A percentile compares a stretch with the other conserved stretches of the same genome.
phyloP scores from a whole-genome alignment of 306 rosid species.

The Abrus pulchellus region DNA sequence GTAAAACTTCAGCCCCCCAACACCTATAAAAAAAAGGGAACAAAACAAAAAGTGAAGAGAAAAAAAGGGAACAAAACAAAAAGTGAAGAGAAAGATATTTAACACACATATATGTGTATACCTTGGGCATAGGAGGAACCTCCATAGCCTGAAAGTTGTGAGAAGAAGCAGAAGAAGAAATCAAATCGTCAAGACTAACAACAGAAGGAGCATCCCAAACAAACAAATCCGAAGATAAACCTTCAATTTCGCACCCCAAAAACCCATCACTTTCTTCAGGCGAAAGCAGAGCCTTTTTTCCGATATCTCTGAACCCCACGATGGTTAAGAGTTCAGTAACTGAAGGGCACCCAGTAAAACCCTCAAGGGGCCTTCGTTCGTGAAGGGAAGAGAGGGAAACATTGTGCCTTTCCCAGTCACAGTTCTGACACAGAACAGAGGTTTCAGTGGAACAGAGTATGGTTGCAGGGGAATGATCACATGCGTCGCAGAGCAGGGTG shows the following conservation, averaged over 20 bases:
- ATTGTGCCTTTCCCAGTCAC: constrained; percentile 87
- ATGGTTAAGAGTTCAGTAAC: constrained; percentile 61
- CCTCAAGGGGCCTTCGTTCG: constrained; percentile 79
- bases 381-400: constrained; percentile 57
- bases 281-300: constrained; percentile 62
- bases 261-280: constrained; percentile 46
- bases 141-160: constrained; percentile 75
- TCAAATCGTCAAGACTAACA: constrained; percentile 76
- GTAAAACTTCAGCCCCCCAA: too few species aligned
- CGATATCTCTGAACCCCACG: constrained; percentile 69
- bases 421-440: constrained; percentile 83
- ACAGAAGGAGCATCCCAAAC: constrained; percentile 80
- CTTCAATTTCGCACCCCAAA: constrained; percentile 52
- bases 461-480: constrained; percentile 76
- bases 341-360: constrained; percentile 76
- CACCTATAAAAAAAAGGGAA: background rate
- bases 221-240: constrained; percentile 53
- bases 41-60: background rate
- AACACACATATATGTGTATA: constrained; percentile 4
- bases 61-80: background rate
- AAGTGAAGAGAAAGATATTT: background rate
- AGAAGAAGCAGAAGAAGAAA: constrained; percentile 60
- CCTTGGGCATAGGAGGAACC: constrained; percentile 90
- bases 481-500: constrained; percentile 73
- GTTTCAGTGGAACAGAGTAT: constrained; percentile 80